These are phyloP conservation scores for Labyrinthula sp. DNA, from an alignment of 352 stramenopile genomes.

Conservation along the genomic window DNA sequence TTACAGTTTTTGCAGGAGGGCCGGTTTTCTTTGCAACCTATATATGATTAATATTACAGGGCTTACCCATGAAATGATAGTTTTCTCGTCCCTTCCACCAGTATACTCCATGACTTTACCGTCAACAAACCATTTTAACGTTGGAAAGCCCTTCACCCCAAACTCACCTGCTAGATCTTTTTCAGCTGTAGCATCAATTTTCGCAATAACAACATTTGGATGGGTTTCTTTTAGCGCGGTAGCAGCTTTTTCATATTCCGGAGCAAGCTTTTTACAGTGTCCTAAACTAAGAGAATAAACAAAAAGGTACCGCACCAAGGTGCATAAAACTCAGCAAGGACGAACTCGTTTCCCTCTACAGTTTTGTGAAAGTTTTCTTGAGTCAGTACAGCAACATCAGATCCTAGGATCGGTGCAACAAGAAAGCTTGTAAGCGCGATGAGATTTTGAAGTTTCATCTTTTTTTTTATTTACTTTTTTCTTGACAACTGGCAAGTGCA, in stretches of 20 bases:
- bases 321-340: constrained; percentile 70
- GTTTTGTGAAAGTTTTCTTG: constrained; percentile 68
- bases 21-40: constrained; percentile 65
- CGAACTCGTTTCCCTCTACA: constrained; percentile 49
- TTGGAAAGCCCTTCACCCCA: constrained; percentile 58
- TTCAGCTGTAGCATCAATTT: constrained; percentile 57
- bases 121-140: constrained; percentile 73
- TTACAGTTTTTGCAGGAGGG: constrained; percentile 55
- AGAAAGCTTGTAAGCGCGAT: too few species aligned
- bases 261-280: constrained; percentile 61
- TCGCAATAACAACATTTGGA: constrained; percentile 49
- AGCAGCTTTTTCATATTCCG: constrained; percentile 60
- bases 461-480: too few species aligned
- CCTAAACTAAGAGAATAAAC: too few species aligned
- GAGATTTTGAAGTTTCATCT: too few species aligned
- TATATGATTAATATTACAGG: constrained; percentile 31
- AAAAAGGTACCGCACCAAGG: constrained; percentile 60
- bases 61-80: constrained; percentile 61
- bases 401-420: constrained; percentile 36
- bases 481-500: too few species aligned
- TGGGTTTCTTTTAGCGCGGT: constrained; percentile 51
- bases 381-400: constrained; percentile 65
- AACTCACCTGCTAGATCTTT: constrained; percentile 55
- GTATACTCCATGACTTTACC: constrained; percentile 51
- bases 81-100: constrained; percentile 50